These are phyloP conservation scores for Triticum urartu DNA, from an alignment of 176 grass and related monocot species.

Conservation along the genomic window DNA sequence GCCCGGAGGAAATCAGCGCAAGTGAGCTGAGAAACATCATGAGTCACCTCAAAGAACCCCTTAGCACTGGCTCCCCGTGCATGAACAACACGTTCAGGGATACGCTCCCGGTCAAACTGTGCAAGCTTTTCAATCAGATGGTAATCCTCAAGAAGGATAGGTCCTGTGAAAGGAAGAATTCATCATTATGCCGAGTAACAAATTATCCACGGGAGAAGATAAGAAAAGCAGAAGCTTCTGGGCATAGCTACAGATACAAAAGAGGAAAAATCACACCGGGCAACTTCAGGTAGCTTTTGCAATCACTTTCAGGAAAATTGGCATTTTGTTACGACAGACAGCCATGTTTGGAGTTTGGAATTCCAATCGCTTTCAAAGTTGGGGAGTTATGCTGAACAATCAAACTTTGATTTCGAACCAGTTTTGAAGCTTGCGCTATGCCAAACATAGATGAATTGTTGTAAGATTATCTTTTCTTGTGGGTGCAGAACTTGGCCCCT, in stretches of 20 bases:
- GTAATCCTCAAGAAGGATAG: constrained; percentile 84
- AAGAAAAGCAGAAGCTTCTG: not conserved
- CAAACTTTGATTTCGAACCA: not conserved
- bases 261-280: not conserved
- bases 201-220: not conserved
- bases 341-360: not conserved
- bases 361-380: not conserved
- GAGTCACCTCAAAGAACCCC: constrained; percentile 90
- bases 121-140: constrained; percentile 93
- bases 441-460: not conserved
- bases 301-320: not conserved
- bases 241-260: not conserved
- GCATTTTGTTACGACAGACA: not conserved
- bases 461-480: not conserved
- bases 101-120: constrained; percentile 80
- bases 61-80: constrained; percentile 81
- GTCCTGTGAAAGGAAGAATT: constrained; percentile 38
- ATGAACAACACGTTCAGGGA: constrained; percentile 88
- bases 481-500: not conserved
- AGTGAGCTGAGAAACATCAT: constrained; percentile 75
- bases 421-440: not conserved
- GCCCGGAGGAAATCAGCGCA: constrained; percentile 90
- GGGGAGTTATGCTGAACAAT: not conserved
- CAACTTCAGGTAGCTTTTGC: not conserved
- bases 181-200: not conserved